A percentile compares a stretch with the other conserved stretches of the same genome.
These are phyloP conservation scores for Bacterosira constricta DNA, from an alignment of 108 stramenopile species.

Conservation along the genomic window DNA sequence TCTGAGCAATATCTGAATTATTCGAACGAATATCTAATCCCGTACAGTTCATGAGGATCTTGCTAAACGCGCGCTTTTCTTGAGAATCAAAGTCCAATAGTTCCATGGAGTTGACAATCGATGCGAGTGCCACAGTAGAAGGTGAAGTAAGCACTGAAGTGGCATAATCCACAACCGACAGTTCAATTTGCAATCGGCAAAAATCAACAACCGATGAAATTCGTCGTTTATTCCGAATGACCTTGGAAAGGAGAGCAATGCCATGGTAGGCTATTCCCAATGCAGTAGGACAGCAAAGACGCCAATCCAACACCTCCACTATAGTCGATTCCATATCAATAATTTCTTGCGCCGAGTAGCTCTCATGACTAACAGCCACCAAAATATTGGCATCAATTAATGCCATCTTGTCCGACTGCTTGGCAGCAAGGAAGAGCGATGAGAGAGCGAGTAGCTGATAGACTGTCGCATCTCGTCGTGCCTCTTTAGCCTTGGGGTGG, in stretches of 20 bases:
- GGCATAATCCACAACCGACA: slow-evolving; percentile 22
- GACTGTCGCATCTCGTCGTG: slow-evolving; percentile 6
- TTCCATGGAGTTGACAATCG: slow-evolving; percentile 79
- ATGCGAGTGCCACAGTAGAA: slow-evolving; percentile 59
- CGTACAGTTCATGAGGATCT: neutral
- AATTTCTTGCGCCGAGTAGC: slow-evolving; percentile 32
- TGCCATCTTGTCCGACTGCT: slow-evolving; percentile 7
- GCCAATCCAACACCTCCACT: slow-evolving; percentile 27
- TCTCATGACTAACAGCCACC: slow-evolving; percentile 12
- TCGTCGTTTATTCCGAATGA: neutral
- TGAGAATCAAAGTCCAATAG: slow-evolving; percentile 19
- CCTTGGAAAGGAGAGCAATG: slow-evolving; percentile 24
- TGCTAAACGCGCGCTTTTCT: slow-evolving; percentile 17
- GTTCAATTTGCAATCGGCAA: slow-evolving; percentile 29
- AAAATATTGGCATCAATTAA: slow-evolving; percentile 16
- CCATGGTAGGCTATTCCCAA: slow-evolving; percentile 16
- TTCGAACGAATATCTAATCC: neutral
- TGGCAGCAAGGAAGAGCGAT: slow-evolving; percentile 29
- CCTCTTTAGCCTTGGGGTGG: neutral
- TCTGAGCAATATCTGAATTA: neutral
- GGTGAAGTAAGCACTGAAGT: slow-evolving; percentile 4
- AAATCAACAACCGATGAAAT: slow-evolving; percentile 22
- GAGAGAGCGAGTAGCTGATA: slow-evolving; percentile 29
- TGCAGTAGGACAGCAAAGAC: slow-evolving; percentile 20
- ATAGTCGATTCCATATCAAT: slow-evolving; percentile 16